Evolutionary conservation across 2,329 filamentous ascomycete genomes (phyloP).

Genomic region (Thielaviopsis populi): DNA sequence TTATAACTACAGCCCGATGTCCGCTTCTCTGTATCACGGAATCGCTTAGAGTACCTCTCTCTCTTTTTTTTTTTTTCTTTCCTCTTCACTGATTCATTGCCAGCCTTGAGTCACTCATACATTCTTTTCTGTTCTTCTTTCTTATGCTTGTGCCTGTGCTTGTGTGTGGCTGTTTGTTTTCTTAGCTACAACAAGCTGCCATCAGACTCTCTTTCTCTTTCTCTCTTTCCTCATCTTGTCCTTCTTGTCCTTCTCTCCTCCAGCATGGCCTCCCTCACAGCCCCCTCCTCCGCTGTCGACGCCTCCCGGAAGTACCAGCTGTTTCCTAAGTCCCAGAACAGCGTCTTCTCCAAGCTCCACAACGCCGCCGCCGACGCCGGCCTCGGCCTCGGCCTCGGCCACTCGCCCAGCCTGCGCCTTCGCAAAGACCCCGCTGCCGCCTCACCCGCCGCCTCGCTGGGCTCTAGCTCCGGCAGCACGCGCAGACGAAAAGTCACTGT

Average conservation of each 20-base stretch:
- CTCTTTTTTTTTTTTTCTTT: constrained; percentile 8
- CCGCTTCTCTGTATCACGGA: background rate
- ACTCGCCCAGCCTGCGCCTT: constrained; percentile 32
- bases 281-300: background rate
- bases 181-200: background rate
- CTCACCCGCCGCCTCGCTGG: constrained; percentile 30
- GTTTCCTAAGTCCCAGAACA: constrained; percentile 35
- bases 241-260: background rate
- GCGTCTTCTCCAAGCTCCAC: constrained; percentile 25
- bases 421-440: constrained; percentile 35
- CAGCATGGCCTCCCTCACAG: constrained; percentile 4
- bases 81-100: background rate
- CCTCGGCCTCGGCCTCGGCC: constrained; percentile 23
- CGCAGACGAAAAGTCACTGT: constrained; percentile 49
- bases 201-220: background rate
- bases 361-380: constrained; percentile 21
- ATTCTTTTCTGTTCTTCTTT: constrained; percentile 5
- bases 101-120: background rate
- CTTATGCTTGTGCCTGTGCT: background rate
- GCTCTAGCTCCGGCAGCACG: constrained; percentile 29
- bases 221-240: background rate
- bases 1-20: constrained; percentile 2
- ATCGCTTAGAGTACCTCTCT: background rate
- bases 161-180: background rate
- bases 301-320: constrained; percentile 41